These are phyloP conservation scores for Cronartium quercuum DNA, from an alignment of 1,284 basidiomycete species.

Conservation along the genomic window DNA sequence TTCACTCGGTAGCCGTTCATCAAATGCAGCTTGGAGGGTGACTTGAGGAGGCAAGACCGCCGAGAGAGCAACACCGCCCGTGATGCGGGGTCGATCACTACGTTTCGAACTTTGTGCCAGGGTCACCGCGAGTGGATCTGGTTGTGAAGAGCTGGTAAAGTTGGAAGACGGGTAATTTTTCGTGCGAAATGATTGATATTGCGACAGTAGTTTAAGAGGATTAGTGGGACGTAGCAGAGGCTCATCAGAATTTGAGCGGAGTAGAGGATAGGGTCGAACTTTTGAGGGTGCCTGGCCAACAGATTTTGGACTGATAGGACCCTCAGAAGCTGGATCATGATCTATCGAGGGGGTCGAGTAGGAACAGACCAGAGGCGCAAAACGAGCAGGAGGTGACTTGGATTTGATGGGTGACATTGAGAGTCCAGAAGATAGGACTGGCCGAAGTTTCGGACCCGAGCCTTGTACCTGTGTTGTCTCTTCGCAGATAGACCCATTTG, in stretches of 20 bases:
- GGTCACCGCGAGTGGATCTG: background rate
- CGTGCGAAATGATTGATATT: conserved; percentile 5
- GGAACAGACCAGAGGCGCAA: too few relatives aligned
- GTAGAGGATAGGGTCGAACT: background rate
- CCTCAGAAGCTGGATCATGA: background rate
- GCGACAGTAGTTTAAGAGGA: background rate
- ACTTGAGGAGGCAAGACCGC: conserved; percentile 28
- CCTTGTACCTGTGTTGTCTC: background rate
- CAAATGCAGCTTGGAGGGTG: conserved; percentile 26
- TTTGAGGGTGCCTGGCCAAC: background rate
- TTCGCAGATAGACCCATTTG: background rate
- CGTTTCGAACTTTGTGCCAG: background rate
- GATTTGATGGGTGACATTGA: background rate
- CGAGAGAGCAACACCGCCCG: background rate
- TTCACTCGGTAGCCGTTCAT: conserved; percentile 29
- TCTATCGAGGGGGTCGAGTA: background rate
- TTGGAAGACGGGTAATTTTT: background rate
- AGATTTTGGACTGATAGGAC: background rate
- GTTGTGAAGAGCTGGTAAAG: background rate
- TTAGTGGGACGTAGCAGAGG: background rate
- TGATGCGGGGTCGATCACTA: background rate
- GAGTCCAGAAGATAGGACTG: background rate
- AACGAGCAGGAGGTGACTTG: background rate
- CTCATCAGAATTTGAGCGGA: background rate
- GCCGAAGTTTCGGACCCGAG: background rate